Conservation (phyloP, 2,329 filamentous ascomycete genomes). For the Corniculantispora saksenae region DNA sequence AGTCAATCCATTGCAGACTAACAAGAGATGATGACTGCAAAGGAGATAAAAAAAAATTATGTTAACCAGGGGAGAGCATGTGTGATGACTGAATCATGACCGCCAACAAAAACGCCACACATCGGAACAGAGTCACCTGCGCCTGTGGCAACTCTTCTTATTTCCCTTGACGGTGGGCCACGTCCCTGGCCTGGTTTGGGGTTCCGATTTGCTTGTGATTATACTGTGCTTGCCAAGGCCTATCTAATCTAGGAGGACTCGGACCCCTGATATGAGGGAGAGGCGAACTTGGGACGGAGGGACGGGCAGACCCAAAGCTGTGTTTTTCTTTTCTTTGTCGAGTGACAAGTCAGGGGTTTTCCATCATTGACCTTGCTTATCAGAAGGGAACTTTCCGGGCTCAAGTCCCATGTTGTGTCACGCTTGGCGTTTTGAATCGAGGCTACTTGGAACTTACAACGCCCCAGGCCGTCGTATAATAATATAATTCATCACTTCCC, state of each 20-base stretch:
- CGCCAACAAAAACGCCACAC: neutral
- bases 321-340: too few species aligned
- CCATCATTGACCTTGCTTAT: too few species aligned
- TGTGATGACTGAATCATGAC: neutral
- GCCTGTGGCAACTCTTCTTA: neutral
- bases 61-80: too few species aligned
- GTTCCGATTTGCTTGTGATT: conserved; percentile 2
- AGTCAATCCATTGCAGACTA: neutral
- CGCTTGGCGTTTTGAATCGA: too few species aligned
- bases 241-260: neutral
- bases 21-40: neutral
- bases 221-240: neutral
- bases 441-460: too few species aligned
- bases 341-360: too few species aligned
- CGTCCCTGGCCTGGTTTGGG: too few species aligned
- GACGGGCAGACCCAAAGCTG: neutral
- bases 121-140: neutral
- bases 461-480: too few species aligned
- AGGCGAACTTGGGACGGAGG: neutral
- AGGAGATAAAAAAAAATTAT: neutral
- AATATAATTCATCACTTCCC: too few species aligned
- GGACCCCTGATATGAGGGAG: neutral
- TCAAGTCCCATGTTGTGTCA: too few species aligned
- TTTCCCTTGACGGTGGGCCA: neutral
- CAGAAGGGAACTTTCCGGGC: neutral